A percentile compares a stretch with the other conserved stretches of the same genome.
phyloP scores from a whole-genome alignment of 2,329 filamentous ascomycete species.

The Pezicula neosporulosa region DNA sequence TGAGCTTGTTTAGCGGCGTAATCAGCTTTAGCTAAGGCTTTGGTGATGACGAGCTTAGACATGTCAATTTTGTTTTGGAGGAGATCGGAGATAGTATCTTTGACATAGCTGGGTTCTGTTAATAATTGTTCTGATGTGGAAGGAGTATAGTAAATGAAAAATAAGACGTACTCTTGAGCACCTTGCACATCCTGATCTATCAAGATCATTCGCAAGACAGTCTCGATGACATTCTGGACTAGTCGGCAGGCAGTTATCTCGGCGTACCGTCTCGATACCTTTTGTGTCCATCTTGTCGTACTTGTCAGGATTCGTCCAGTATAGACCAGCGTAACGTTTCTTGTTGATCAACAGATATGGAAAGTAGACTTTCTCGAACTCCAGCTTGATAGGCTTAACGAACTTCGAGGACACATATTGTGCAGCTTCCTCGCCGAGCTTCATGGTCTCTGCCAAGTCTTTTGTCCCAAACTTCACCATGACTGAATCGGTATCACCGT shows the following conservation, averaged over 20 bases:
- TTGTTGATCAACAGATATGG: conserved; percentile 99
- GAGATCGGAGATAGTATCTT: conserved; percentile 90
- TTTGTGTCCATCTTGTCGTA: conserved; percentile 99
- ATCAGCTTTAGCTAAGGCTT: conserved; percentile 85
- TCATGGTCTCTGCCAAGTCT: conserved; percentile 87
- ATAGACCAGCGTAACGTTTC: conserved; percentile 97
- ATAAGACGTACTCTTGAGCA: conserved; percentile 77
- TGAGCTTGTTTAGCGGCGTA: conserved; percentile 94
- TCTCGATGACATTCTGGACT: conserved; percentile 97
- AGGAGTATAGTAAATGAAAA: neutral
- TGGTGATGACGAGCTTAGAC: conserved; percentile 98
- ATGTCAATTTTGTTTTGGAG: conserved; percentile 98
- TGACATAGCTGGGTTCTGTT: conserved; percentile 73
- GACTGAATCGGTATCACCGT: conserved; percentile 98
- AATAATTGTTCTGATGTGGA: conserved; percentile 10
- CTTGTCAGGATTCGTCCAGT: conserved; percentile 92
- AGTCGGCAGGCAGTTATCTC: conserved; percentile 95
- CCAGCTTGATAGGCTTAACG: conserved; percentile 93
- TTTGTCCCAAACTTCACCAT: conserved; percentile 98
- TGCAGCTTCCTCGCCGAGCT: conserved; percentile 88
- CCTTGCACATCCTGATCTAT: conserved; percentile 89
- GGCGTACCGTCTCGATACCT: conserved; percentile 94
- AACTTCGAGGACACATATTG: conserved; percentile 88
- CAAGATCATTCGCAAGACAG: conserved; percentile 89
- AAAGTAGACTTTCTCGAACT: conserved; percentile 99